Evolutionary conservation across 805 yeast species (phyloP), one percentile per base, ranked within the genome.

Genomic region (Starmerella potacharoeniae): DNA sequence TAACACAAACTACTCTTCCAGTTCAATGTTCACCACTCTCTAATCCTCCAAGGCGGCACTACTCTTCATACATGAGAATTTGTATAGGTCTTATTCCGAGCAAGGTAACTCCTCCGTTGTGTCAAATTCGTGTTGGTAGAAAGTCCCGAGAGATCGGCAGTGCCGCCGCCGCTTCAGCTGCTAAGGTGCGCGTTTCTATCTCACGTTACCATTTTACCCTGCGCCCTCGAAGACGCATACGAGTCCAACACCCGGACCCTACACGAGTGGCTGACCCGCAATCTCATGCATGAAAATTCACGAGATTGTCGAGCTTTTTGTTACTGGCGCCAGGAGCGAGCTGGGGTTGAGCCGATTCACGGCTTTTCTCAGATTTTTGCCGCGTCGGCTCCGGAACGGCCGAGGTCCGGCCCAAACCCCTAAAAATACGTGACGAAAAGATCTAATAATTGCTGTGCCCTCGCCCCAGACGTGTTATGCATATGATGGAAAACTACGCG

Each of bases 161-260:
- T 44, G 48, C 48, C 48, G 48, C 46, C 46, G 33, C 36, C 48
- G 45, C 45, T 28, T 42, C 33, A 28, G 33, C 48, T 44, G 48
- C 36, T 22, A 28, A 14, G 48, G 48, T 13, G 48, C 48, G 48
- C 48, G 48, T 44, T 28, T 33, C 49, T 22, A 34, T 33, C 49
- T 46, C 49, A 46, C 49, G 49, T 46, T 34, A 46, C 49, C 49
- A 33, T 29, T 6, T 7, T 44, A 46, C 49, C 49, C 49, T 46
- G 49, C 49, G 49, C 31, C 49, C 49, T 34, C n/a, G 29, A 17
- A 11, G 40, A 14, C 31, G 31, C 35, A 44, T 43, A 43, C 46
- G 17, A 30, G 34, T 40, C 29, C 33, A 29, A 9, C 33, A 42
- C 48, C 48, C 48, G 14, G 11, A 31, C 48, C 48, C 48, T 44